Conservation (phyloP, 495 filamentous ascomycete species). For the Achaetomiella virescens region DNA sequence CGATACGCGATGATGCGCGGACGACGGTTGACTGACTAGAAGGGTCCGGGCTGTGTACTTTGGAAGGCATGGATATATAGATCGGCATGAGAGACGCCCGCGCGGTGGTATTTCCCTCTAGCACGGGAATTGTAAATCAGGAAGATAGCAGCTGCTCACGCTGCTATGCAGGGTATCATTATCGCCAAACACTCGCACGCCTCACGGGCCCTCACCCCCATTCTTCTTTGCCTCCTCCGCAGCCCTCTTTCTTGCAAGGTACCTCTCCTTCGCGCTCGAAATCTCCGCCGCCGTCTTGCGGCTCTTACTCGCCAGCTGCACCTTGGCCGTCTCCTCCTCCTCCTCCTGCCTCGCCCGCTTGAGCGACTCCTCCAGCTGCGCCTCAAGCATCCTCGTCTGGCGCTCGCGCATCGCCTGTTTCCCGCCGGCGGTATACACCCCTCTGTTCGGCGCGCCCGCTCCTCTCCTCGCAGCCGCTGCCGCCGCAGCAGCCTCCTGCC, state of each 20-base stretch:
- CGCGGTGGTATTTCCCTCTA: too few relatives aligned
- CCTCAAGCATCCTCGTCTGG: constrained; percentile 82
- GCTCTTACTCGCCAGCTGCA: constrained; percentile 67
- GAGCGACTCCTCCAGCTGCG: constrained; percentile 66
- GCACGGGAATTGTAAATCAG: not conserved
- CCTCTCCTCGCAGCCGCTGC: constrained; percentile 25
- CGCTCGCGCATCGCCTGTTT: constrained; percentile 66
- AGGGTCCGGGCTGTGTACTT: too few relatives aligned
- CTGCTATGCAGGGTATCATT: not conserved
- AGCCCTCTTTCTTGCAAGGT: constrained; percentile 75
- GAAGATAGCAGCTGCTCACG: not conserved
- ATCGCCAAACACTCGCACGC: not conserved
- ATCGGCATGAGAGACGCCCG: too few relatives aligned
- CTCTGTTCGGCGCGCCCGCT: constrained; percentile 30
- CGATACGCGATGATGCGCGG: too few relatives aligned
- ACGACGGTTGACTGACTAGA: too few relatives aligned
- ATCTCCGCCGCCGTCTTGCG: constrained; percentile 73
- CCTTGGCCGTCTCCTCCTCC: constrained; percentile 59
- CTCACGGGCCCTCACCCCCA: constrained; percentile 22
- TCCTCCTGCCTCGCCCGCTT: constrained; percentile 71
- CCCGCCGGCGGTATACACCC: constrained; percentile 44
- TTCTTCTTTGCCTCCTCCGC: constrained; percentile 63
- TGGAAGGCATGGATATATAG: not conserved
- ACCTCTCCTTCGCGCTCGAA: constrained; percentile 78
- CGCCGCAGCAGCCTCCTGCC: constrained; percentile 29